These are phyloP conservation scores for Physaria fendleri DNA, from an alignment of 345 rosid species.

Conservation along the genomic window DNA sequence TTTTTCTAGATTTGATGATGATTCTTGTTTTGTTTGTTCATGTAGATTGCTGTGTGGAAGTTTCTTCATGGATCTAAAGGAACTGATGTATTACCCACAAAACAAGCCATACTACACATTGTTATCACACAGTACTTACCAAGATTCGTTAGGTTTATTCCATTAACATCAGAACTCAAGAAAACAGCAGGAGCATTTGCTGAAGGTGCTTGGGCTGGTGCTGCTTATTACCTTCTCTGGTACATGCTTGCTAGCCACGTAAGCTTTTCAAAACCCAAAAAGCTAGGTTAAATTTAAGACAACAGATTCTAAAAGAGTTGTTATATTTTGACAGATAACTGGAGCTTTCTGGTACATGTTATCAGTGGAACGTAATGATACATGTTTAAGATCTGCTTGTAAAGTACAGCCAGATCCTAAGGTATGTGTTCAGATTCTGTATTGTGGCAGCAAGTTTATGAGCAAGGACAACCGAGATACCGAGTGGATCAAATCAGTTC, in stretches of 20 bases:
- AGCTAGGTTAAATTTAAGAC: background rate
- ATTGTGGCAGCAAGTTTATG: background rate
- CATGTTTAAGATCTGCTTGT: background rate
- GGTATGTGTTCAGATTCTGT: background rate
- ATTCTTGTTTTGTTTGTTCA: background rate
- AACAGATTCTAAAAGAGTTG: background rate
- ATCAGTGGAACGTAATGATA: background rate
- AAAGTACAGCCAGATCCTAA: background rate
- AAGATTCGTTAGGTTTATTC: background rate
- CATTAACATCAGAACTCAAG: background rate
- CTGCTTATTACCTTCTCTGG: background rate
- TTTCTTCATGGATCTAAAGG: background rate
- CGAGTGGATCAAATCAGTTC: background rate
- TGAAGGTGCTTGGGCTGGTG: conserved; percentile 3
- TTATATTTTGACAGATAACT: background rate
- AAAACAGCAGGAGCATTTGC: background rate
- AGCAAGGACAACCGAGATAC: background rate
- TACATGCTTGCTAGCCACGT: conserved; percentile 1
- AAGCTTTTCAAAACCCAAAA: background rate
- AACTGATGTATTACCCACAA: background rate
- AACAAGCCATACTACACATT: background rate
- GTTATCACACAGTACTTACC: background rate
- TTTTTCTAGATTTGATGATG: background rate
- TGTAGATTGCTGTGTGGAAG: background rate
- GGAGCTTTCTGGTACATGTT: background rate